phyloP scores from a whole-genome alignment of 2,329 filamentous ascomycete genomes.

The Pseudonectria buxi region DNA sequence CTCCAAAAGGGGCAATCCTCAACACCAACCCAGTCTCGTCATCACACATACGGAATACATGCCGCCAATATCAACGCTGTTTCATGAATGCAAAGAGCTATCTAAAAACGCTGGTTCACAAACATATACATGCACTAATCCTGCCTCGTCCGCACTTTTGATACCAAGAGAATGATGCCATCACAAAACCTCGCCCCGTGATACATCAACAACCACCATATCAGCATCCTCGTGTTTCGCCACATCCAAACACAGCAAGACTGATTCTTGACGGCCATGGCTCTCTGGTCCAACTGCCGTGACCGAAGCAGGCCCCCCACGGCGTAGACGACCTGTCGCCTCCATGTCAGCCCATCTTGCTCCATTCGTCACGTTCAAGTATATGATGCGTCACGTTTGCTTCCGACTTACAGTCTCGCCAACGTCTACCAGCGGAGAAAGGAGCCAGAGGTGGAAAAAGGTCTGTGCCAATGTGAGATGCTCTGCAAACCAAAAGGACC shows the following conservation, averaged over 20 bases:
- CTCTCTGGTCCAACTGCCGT: not conserved
- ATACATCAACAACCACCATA: slow-evolving; percentile 5
- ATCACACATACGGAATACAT: no score
- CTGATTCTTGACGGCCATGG: slow-evolving; percentile 1
- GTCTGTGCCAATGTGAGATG: slow-evolving; percentile 4
- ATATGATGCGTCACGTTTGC: no score
- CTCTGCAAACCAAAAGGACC: slow-evolving; percentile 13
- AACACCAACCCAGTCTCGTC: no score
- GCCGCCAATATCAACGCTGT: no score
- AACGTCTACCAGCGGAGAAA: slow-evolving; percentile 17
- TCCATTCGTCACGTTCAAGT: no score
- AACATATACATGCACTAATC: not conserved
- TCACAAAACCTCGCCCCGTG: slow-evolving; percentile 3
- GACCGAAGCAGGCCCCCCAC: not conserved
- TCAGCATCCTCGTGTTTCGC: slow-evolving; percentile 2
- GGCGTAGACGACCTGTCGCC: slow-evolving; percentile 1
- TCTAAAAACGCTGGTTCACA: not conserved
- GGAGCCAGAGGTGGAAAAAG: slow-evolving; percentile 12
- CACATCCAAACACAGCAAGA: slow-evolving; percentile 7
- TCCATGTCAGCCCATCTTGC: not conserved
- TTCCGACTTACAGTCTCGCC: slow-evolving; percentile 15
- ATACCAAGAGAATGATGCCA: not conserved
- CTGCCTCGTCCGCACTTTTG: not conserved
- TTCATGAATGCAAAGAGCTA: no score
- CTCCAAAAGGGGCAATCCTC: no score